Evolutionary conservation across 129 eudicot species (phyloP), one percentile per base, ranked within the genome.

Genomic region (Smallanthus sonchifolius): DNA sequence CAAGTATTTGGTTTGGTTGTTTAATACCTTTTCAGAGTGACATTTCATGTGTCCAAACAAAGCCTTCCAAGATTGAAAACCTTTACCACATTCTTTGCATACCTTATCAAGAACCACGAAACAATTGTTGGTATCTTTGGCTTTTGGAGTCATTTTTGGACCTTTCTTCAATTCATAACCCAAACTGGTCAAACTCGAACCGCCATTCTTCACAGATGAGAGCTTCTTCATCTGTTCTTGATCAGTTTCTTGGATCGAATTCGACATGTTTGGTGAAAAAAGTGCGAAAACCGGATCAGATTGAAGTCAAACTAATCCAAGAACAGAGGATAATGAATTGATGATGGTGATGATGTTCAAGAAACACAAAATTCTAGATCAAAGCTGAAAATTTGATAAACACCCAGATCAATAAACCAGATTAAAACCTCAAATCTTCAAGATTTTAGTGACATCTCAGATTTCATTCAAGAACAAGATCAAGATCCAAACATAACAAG

Each of bases 1-100:
- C 74, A 77, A 69, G 70, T 59, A 68, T 75, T 70, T 59, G 55
- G n/a, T 48, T 43, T 45, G 34, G 35, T 70, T 70, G 43, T 71
- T 67, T 10, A 70, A 64, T 35, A 82, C 82, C 77, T 85, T 90
- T 7, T 74, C 89, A 74, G 97, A 91, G 78, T 91, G 97, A 71
- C 90, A 83, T 73, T 91, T 91, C 96, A 88, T 86, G 75, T 91
- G 97, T 28, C 95, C 95, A 86, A 88, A 91, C 69, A 91, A 75
- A 44, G 97, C 97, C 81, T 88, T 88, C 92, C 90, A 84, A 60
- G 97, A 91, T 54, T 76, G 90, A 69, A 91, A 88, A 38, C 86
- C 84, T 77, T 86, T 89, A 5, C 94, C 96, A 75, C 93, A 85
- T 86, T 89, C 92, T 36, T 81, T 89, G 72, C 96, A 92, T 15